Evolutionary conservation across 208 protist species (phyloP).

Genomic region (Giardia muris): DNA sequence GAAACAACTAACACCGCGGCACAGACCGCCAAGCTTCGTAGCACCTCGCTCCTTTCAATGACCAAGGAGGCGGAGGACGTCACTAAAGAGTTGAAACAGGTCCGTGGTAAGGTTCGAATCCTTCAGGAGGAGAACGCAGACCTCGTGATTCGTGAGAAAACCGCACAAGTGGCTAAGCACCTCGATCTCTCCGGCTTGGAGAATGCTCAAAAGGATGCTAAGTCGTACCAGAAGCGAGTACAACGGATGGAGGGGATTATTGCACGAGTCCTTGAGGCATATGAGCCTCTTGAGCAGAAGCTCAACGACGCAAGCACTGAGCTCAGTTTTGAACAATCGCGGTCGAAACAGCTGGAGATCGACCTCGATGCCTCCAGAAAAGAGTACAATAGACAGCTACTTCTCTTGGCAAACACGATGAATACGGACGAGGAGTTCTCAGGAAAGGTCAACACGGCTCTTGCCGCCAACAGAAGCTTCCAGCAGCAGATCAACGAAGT

Average conservation of each 20-base stretch:
- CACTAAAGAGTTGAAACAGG: neutral
- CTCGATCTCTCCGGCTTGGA: neutral
- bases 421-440: neutral
- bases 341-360: too few relatives aligned
- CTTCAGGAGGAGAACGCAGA: neutral
- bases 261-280: neutral
- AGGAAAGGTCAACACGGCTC: neutral
- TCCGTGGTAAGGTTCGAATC: neutral
- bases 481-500: neutral
- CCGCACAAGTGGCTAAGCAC: neutral
- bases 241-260: neutral
- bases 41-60: neutral
- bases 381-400: neutral
- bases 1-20: neutral
- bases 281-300: neutral
- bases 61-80: neutral
- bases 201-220: neutral
- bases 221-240: neutral
- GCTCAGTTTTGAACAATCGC: neutral
- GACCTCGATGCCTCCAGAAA: neutral
- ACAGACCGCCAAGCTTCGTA: neutral
- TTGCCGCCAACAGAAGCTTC: neutral
- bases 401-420: neutral
- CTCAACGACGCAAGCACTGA: neutral
- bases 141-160: neutral